phyloP scores from a whole-genome alignment of 2,329 filamentous ascomycete genomes.

The Alternaria brassicae region DNA sequence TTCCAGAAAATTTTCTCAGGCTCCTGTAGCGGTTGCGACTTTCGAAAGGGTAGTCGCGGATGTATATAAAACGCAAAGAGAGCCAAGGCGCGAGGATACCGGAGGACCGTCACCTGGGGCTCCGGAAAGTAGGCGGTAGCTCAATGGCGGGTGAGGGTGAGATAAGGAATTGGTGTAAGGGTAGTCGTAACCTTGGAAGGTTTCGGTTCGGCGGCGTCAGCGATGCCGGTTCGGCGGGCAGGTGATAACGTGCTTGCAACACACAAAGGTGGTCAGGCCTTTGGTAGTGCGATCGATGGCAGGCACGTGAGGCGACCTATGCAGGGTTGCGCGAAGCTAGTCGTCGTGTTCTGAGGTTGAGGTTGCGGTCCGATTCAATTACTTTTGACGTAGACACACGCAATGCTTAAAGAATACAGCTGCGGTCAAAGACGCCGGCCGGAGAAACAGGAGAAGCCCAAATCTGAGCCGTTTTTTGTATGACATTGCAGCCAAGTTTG shows the following conservation, averaged over 20 bases:
- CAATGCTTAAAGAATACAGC: constrained; percentile 8
- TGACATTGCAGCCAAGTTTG: constrained; percentile 34
- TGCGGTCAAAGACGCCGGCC: constrained; percentile 19
- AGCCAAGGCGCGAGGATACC: constrained; percentile 26
- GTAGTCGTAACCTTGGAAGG: constrained; percentile 16
- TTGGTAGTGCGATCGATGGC: constrained; percentile 25
- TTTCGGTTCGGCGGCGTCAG: constrained; percentile 20
- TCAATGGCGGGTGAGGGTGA: constrained; percentile 22
- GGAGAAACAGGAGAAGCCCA: constrained; percentile 48
- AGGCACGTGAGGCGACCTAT: constrained; percentile 38
- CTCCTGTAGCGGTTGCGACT: constrained; percentile 1
- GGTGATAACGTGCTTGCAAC: constrained; percentile 26
- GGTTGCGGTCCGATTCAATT: constrained; percentile 10
- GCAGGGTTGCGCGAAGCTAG: constrained; percentile 29
- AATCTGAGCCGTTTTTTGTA: constrained; percentile 32
- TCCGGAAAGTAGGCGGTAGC: constrained; percentile 17
- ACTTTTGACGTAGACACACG: constrained; percentile 15
- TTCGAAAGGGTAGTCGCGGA: constrained; percentile 16
- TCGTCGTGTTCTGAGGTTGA: constrained; percentile 9
- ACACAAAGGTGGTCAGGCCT: constrained; percentile 9
- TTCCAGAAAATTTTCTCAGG: background rate
- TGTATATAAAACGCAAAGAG: constrained; percentile 35
- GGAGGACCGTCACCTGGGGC: constrained; percentile 13
- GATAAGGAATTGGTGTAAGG: constrained; percentile 33
- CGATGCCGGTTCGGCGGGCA: constrained; percentile 35